Evolutionary conservation across 805 yeast genomes (phyloP).

Genomic region (Pichia scutulata): DNA sequence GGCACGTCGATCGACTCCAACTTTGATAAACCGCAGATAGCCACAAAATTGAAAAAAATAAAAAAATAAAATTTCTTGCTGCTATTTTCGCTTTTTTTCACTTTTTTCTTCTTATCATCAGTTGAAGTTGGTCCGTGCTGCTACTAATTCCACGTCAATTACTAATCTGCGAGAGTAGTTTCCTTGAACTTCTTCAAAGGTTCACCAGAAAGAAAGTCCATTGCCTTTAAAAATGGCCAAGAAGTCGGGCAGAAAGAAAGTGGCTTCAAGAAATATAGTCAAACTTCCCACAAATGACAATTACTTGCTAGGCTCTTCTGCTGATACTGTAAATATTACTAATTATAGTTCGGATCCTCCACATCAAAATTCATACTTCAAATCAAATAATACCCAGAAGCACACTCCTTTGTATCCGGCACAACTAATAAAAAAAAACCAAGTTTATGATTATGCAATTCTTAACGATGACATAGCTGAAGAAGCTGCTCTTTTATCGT

Average conservation of each 20-base stretch:
- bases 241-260: neutral
- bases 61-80: no score
- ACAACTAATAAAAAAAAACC: neutral
- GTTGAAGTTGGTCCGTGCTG: no score
- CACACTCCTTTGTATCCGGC: neutral
- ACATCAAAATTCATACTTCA: neutral
- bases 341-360: neutral
- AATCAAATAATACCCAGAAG: neutral
- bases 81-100: no score
- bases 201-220: neutral
- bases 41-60: no score
- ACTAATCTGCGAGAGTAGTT: no score
- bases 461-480: constrained; percentile 29
- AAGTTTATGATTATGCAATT: constrained; percentile 8
- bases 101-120: neutral
- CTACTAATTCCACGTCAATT: no score
- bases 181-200: neutral
- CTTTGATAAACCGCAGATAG: no score
- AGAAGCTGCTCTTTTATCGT: constrained; percentile 30
- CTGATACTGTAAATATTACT: constrained; percentile 1
- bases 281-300: neutral
- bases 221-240: neutral
- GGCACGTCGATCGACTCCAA: no score
- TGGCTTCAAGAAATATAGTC: neutral
- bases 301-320: constrained; percentile 8